Percentiles rank a stretch among this genome's conserved stretches.
These are phyloP conservation scores for Scedosporium apiospermum DNA, from an alignment of 2,329 filamentous ascomycete species.

Conservation along the genomic window DNA sequence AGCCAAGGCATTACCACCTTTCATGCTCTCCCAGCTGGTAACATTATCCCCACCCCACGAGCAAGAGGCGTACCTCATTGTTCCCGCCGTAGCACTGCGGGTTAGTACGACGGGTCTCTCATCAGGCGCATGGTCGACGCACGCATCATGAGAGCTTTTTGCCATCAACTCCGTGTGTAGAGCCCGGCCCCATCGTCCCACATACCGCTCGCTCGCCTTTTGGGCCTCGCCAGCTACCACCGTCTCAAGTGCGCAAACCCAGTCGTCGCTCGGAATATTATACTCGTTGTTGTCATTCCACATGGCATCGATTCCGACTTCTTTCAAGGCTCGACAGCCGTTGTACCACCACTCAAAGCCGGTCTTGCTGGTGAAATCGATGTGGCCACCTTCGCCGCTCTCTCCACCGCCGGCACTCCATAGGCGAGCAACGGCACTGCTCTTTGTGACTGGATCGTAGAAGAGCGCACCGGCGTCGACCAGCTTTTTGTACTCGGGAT, in stretches of 20 bases:
- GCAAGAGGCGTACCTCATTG: constrained; percentile 59
- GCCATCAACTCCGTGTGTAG: constrained; percentile 64
- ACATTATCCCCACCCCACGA: constrained; percentile 70
- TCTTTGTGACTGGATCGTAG: constrained; percentile 42
- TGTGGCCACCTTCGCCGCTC: constrained; percentile 59
- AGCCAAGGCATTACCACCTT: constrained; percentile 59
- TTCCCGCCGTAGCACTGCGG: constrained; percentile 60
- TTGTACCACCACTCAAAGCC: constrained; percentile 66
- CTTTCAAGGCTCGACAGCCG: constrained; percentile 51
- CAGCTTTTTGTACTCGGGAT: constrained; percentile 56
- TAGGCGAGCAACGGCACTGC: constrained; percentile 49
- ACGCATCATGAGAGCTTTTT: constrained; percentile 60
- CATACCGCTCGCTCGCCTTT: constrained; percentile 28
- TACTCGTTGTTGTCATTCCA: constrained; percentile 80
- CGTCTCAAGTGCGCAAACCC: constrained; percentile 48
- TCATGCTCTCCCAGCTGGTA: constrained; percentile 65
- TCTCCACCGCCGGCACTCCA: constrained; percentile 67
- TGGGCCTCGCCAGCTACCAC: constrained; percentile 24
- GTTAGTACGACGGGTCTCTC: constrained; percentile 60
- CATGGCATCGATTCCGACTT: constrained; percentile 60
- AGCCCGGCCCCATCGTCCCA: constrained; percentile 61
- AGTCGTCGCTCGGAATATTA: constrained; percentile 54
- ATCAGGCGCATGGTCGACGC: constrained; percentile 47
- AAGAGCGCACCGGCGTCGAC: constrained; percentile 53
- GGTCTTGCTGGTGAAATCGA: constrained; percentile 61